Base-by-base conservation (phyloP, 495 filamentous ascomycete genomes). In the Penicillium diatomitis region DNA sequence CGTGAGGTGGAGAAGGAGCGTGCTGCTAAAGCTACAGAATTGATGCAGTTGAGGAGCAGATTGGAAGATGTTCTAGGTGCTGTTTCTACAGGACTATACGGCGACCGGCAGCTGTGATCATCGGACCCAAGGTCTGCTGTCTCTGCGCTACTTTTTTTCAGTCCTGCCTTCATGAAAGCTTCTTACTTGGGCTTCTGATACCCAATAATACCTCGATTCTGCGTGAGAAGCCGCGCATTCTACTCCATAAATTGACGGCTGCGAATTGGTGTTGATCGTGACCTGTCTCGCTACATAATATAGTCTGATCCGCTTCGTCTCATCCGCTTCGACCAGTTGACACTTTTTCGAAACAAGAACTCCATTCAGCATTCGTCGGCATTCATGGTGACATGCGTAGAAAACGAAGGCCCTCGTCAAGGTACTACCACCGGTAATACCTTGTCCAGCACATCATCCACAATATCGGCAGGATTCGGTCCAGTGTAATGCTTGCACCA, bases 1-100 rank as follows among this genome's bases (percentile, higher is more conserved):
- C 79, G 79, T 52, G 78, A 70, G 40, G 85, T 84, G 20, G 86
- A 96, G 70, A 76, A 66, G 52, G 81, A 90, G 69, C 69, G 88
- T 49, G 73, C 74, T 55, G 68, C 76, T 57, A 89, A 86, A 36
- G 78, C 87, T 27, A 71, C 70, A 60, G 88, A 92, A 67, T 79
- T 82, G 69, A 83, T 83, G 63, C 70, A 68, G 58, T 71, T 89
- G 54, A 63, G 88, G 47, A 75, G 69, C 31, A 74, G 73, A 61
- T 60, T 96, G 50, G 90, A 95, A 55, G 68, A 64, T 44, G 76
- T 90, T 27, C 53, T 74, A 9, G 65, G 62, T 30, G 65, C 65
- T 47, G 64, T 74, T 33, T 62, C 70, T 33, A 53, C 57, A 35
- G 71, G 68, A 4, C 55, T 70, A 46, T 64, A 70, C 60, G 63